These are phyloP conservation scores for Cunninghamia lanceolata DNA, from an alignment of 75 land plant species.

Conservation along the genomic window DNA sequence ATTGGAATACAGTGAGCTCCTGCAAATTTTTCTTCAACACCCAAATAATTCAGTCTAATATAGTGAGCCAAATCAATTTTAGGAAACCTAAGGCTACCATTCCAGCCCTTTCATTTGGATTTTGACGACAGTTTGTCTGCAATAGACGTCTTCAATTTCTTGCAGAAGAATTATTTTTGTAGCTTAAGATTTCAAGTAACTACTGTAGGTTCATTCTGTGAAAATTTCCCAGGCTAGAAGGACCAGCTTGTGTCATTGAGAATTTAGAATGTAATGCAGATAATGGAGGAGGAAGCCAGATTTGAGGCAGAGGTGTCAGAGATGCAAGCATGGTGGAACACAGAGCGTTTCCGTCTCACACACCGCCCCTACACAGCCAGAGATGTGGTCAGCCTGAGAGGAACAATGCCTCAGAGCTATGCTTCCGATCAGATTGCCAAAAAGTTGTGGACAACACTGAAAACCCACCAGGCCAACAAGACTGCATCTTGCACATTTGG, in stretches of 20 bases:
- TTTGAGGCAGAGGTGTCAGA: conserved; percentile 82
- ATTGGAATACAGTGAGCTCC: not conserved
- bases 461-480: conserved; percentile 70
- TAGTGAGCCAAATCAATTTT: not conserved
- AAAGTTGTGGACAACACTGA: conserved; percentile 83
- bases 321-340: conserved; percentile 83
- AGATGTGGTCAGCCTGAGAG: conserved; percentile 79
- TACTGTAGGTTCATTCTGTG: not conserved
- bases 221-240: not conserved
- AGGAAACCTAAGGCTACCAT: not conserved
- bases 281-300: conserved; percentile 74
- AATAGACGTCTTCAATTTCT: not conserved
- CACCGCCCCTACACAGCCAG: conserved; percentile 75
- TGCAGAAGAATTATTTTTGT: not conserved
- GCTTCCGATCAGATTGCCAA: conserved; percentile 74
- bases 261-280: conserved; percentile 18
- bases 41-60: not conserved
- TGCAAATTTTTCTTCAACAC: not conserved
- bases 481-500: conserved; percentile 90
- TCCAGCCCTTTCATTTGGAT: too few species aligned
- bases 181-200: not conserved
- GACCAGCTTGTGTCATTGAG: not conserved
- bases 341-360: conserved; percentile 72
- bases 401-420: conserved; percentile 59
- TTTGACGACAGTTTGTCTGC: not conserved